These are phyloP conservation scores for Dothidotthia symphoricarpi DNA, from an alignment of 2,329 filamentous ascomycete species.

Conservation along the genomic window DNA sequence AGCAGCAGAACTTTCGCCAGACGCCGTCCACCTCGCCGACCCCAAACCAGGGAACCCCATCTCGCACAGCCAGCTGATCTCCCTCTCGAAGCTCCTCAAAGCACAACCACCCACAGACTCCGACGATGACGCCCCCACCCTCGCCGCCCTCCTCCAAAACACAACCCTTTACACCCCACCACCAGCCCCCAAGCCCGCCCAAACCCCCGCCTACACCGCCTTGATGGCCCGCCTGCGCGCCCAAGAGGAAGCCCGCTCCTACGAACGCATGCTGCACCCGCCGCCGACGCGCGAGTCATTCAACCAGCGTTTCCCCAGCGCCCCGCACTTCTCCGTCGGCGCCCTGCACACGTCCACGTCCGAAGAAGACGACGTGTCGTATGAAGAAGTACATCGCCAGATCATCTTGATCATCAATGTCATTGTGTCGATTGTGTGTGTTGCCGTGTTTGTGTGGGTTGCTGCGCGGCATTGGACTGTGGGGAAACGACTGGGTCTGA, in stretches of 20 bases:
- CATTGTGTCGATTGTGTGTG: conserved; percentile 78
- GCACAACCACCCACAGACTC: conserved; percentile 11
- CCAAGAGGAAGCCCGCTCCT: conserved; percentile 77
- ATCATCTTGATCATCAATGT: conserved; percentile 86
- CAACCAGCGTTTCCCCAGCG: conserved; percentile 56
- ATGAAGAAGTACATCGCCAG: conserved; percentile 75
- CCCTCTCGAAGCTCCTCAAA: conserved; percentile 58
- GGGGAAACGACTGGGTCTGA: conserved; percentile 66
- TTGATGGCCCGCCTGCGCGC: conserved; percentile 82
- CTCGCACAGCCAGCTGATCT: conserved; percentile 67
- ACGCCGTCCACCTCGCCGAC: conserved; percentile 50
- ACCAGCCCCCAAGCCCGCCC: conserved; percentile 63
- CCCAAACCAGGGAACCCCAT: conserved; percentile 64
- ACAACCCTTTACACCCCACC: conserved; percentile 74
- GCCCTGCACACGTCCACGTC: conserved; percentile 40
- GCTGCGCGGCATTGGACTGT: conserved; percentile 72
- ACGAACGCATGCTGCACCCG: conserved; percentile 75
- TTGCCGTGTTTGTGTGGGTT: conserved; percentile 75
- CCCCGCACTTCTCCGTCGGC: conserved; percentile 52
- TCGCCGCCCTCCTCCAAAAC: conserved; percentile 71
- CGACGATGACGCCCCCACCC: conserved; percentile 35
- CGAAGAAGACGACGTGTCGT: conserved; percentile 62
- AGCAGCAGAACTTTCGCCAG: conserved; percentile 21
- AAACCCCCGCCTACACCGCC: conserved; percentile 80
- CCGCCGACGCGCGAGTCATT: conserved; percentile 58